These are phyloP conservation scores for Toxoplasma gondii DNA, from an alignment of 169 alveolate species.

Conservation along the genomic window DNA sequence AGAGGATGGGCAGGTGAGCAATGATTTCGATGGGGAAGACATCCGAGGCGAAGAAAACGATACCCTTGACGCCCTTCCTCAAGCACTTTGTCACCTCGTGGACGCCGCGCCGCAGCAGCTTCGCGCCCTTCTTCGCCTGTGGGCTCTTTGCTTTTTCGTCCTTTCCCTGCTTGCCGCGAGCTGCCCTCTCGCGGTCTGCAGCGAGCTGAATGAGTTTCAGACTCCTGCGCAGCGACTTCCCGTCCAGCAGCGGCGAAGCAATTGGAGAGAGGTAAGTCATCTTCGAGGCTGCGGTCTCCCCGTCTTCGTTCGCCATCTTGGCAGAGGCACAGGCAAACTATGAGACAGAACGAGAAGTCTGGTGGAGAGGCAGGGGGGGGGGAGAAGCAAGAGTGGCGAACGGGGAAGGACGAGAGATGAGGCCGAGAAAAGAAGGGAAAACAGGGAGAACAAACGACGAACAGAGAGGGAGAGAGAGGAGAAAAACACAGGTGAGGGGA, in stretches of 20 bases:
- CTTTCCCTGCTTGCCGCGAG: slow-evolving; percentile 50
- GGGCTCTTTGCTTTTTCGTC: slow-evolving; percentile 28
- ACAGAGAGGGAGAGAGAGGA: no score
- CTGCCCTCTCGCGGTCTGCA: slow-evolving; percentile 76
- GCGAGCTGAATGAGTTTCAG: slow-evolving; percentile 87
- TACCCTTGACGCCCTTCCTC: slow-evolving; percentile 90
- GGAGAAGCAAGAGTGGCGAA: no score
- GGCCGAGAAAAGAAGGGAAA: no score
- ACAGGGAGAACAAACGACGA: no score
- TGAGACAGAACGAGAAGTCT: no score
- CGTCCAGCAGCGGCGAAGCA: slow-evolving; percentile 92
- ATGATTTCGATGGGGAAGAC: slow-evolving; percentile 96
- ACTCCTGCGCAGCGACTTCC: slow-evolving; percentile 87
- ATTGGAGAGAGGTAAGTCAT: slow-evolving; percentile 84
- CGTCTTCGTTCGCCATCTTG: background rate
- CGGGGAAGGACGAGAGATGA: no score
- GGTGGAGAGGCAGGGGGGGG: no score
- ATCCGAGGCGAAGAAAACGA: slow-evolving; percentile 95
- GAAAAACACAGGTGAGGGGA: no score
- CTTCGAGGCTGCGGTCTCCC: slow-evolving; percentile 9
- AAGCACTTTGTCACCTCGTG: slow-evolving; percentile 95
- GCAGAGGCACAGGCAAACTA: background rate
- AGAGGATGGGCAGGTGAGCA: slow-evolving; percentile 94
- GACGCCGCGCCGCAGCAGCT: slow-evolving; percentile 92
- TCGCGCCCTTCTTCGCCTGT: slow-evolving; percentile 65